phyloP scores from a whole-genome alignment of 2,329 filamentous ascomycete genomes.

The Colletotrichum shisoi region DNA sequence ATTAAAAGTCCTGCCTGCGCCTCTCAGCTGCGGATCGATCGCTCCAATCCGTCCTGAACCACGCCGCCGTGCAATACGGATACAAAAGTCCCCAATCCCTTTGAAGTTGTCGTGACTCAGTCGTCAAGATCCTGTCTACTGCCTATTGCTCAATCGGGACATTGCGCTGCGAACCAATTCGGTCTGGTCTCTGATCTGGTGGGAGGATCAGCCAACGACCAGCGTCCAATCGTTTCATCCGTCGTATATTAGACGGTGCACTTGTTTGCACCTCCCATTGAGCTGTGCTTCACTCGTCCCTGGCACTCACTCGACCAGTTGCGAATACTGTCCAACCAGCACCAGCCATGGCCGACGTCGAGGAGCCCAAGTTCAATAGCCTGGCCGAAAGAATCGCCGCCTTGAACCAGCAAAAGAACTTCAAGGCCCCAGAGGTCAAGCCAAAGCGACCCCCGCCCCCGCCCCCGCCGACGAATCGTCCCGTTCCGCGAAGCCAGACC shows the following conservation, averaged over 20 bases:
- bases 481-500: conserved; percentile 51
- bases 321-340: conserved; percentile 2
- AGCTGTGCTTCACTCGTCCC: conserved; percentile 9
- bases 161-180: conserved; percentile 7
- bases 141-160: conserved; percentile 34
- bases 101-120: conserved; percentile 30
- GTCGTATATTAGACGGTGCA: conserved; percentile 27
- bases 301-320: neutral
- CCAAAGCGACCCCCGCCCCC: conserved; percentile 56
- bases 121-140: conserved; percentile 20
- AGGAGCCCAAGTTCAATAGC: conserved; percentile 68
- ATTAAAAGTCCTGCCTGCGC: conserved; percentile 2
- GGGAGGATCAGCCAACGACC: conserved; percentile 5
- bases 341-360: conserved; percentile 63
- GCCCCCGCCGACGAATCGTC: conserved; percentile 54
- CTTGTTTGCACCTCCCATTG: conserved; percentile 15
- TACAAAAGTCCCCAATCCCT: conserved; percentile 19
- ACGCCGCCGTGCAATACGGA: conserved; percentile 9
- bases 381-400: conserved; percentile 70
- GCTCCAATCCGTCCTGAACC: neutral
- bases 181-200: conserved; percentile 18
- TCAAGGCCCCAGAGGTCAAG: conserved; percentile 52
- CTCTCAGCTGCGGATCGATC: neutral
- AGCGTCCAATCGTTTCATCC: conserved; percentile 10
- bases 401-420: conserved; percentile 68